Evolutionary conservation across 106 monocot species (phyloP), one percentile per base, ranked within the genome.

Genomic region (Dioscorea alata): DNA sequence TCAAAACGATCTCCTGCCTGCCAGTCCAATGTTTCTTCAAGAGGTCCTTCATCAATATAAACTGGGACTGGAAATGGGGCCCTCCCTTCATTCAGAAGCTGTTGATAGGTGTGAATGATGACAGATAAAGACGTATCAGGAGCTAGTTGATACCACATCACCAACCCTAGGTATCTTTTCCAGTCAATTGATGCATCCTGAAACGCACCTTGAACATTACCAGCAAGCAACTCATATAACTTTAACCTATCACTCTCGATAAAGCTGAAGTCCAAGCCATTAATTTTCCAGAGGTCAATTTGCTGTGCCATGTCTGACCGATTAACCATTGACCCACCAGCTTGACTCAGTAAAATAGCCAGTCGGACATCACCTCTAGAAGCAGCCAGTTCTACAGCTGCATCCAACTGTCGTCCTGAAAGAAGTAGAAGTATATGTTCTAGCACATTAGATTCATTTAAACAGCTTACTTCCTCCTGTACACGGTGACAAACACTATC

Each of bases 141-240:
- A 13, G 89, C 80, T 18, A 99, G 62, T 59, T 93, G 87, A 50
- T 93, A 99, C 99, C 93, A 99, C 90, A 92, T 83, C 8, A 93
- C 74, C 59, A 87, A 71, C 42, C 93, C 99, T 21, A 99, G 60
- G 49, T 83, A 90, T 60, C 99, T 80, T 68, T 93, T 99, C 99
- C 99, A 99, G 60, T 99, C 99, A 79, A 90, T 57, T 61, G 74
- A 64, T n/a, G 70, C 78, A 75, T 81, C 79, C 49, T 60, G 73
- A 53, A 90, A 49, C 8, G 99, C 84, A 66, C 69, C 83, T 71
- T 83, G 72, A 80, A 99, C 71, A 63, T 99, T 93, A 32, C 99
- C 99, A 28, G 93, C 76, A 71, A 93, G 92, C 64, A 99, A 73
- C 60, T 93, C 87, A 80, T 93, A 99, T 19, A 93, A 56, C 63